Evolutionary conservation across 2,329 filamentous ascomycete genomes (phyloP).

Genomic region (Fusarium sarcochroum): DNA sequence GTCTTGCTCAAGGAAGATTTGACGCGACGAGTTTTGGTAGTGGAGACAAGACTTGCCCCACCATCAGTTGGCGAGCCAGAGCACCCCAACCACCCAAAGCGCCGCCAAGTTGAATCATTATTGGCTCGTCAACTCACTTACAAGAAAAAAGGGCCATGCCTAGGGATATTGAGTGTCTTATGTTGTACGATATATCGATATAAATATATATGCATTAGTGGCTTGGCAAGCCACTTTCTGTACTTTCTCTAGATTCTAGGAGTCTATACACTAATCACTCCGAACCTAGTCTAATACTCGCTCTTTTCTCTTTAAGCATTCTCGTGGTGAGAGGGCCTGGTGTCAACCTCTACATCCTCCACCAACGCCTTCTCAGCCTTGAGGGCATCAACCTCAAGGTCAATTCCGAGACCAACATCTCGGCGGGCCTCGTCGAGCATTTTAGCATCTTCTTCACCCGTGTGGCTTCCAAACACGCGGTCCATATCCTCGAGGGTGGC

Average conservation of each 20-base stretch:
- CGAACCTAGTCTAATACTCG: background rate
- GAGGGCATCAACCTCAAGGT: slow-evolving; percentile 32
- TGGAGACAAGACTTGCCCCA: slow-evolving; percentile 6
- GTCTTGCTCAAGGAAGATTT: slow-evolving; percentile 31
- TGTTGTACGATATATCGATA: background rate
- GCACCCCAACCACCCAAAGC: slow-evolving; percentile 8
- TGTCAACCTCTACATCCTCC: slow-evolving; percentile 35
- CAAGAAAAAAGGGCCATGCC: background rate
- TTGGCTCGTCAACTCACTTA: slow-evolving; percentile 26
- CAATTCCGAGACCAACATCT: slow-evolving; percentile 39
- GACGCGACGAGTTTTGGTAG: slow-evolving; percentile 23
- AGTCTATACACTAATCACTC: background rate
- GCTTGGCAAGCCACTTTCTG: background rate
- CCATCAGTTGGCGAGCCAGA: slow-evolving; percentile 35
- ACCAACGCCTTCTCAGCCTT: slow-evolving; percentile 41
- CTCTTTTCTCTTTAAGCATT: slow-evolving; percentile 19
- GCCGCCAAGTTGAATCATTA: slow-evolving; percentile 1
- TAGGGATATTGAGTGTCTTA: background rate
- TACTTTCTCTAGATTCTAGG: background rate
- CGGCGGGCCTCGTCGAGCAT: slow-evolving; percentile 41
- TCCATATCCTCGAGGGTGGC: slow-evolving; percentile 69
- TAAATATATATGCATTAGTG: background rate
- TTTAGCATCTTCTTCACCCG: slow-evolving; percentile 46
- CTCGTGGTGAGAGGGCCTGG: slow-evolving; percentile 35
- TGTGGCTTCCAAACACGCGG: slow-evolving; percentile 61